Evolutionary conservation across 2,329 filamentous ascomycete genomes (phyloP), one percentile per base, ranked within the genome.

Genomic region (Corinectria fuckeliana): DNA sequence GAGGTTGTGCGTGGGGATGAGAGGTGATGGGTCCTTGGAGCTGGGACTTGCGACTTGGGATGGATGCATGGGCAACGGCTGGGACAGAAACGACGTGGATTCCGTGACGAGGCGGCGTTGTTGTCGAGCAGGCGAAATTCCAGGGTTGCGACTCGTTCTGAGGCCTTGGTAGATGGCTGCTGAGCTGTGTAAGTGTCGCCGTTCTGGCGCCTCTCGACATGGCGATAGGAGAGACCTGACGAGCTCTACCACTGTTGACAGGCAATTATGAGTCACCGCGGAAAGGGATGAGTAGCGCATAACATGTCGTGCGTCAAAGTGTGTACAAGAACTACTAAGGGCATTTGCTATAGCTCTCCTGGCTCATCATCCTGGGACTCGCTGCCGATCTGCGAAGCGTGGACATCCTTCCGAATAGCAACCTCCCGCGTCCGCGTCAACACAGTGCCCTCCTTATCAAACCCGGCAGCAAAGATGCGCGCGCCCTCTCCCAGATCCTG

Each of bases 391-490:
- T 6, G 1, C 16, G 42, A 45, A 2, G 39, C 30, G 25, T 53
- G 49, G 16, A 61, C 39, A 39, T 41, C 54, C 44, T 58, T 23
- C n/a, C 23, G 28, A 18, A 62, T 28, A 10, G 45, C 32, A 25
- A 62, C 56, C 2, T 47, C 32, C 3, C 39, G 32, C 14, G 50
- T 51, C 20, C 50, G 38, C 16, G 47, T 45, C 50, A 63, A 36
- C 7, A 60, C 49, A 2, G 23, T 60, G 14, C 60, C 60, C 7
- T 55, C 20, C 32, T 25, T 49, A 2, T 56, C 56, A 26, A 60
- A 44, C 2, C 56, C 60, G 3, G 49, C 52, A 16, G 60, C 56
- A 42, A 63, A 63, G n/a, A 63, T 26, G 11, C 52, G 41, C 10
- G 50, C 52, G 5, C 30, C 18, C 16, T 8, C 30, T 6, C 57